Conservation (phyloP, 164 flowering plant genomes). For the Stephania japonica region DNA sequence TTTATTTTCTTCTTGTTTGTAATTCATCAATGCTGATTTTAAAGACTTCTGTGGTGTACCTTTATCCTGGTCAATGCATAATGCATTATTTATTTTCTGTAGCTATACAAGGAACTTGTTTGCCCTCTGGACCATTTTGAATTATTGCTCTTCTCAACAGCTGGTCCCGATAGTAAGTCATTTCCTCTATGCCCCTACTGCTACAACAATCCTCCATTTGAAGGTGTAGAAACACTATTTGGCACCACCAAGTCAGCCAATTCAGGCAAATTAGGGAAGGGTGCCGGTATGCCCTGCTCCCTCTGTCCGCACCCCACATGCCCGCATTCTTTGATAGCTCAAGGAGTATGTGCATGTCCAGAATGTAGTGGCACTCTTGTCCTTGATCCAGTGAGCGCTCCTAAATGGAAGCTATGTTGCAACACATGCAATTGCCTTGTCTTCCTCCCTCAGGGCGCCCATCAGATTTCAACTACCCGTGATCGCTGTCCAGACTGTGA, state of each 20-base stretch:
- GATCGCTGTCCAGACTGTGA: conserved; percentile 77
- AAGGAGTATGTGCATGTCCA: conserved; percentile 98
- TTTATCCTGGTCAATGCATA: background rate
- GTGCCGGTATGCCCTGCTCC: conserved; percentile 92
- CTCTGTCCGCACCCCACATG: conserved; percentile 97
- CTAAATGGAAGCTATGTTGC: conserved; percentile 89
- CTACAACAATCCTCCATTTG: conserved; percentile 92
- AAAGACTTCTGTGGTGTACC: background rate
- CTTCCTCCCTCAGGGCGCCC: conserved; percentile 85
- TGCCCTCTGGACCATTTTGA: conserved; percentile 95
- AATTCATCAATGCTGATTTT: background rate
- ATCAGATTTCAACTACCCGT: conserved; percentile 62
- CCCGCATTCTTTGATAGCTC: conserved; percentile 70
- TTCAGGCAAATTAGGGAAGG: conserved; percentile 54
- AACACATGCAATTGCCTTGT: conserved; percentile 90
- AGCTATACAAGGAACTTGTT: conserved; percentile 95
- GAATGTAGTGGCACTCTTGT: conserved; percentile 87
- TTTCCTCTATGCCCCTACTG: conserved; percentile 95
- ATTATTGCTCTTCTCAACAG: conserved; percentile 72
- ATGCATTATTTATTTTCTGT: conserved; percentile 15
- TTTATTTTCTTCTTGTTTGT: too few relatives aligned
- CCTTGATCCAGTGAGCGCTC: conserved; percentile 87
- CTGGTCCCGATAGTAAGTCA: conserved; percentile 84
- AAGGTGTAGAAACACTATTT: conserved; percentile 61
- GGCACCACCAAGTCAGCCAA: conserved; percentile 33